Conservation (phyloP, 176 grass and related monocot species). For the Microstegium vimineum region DNA sequence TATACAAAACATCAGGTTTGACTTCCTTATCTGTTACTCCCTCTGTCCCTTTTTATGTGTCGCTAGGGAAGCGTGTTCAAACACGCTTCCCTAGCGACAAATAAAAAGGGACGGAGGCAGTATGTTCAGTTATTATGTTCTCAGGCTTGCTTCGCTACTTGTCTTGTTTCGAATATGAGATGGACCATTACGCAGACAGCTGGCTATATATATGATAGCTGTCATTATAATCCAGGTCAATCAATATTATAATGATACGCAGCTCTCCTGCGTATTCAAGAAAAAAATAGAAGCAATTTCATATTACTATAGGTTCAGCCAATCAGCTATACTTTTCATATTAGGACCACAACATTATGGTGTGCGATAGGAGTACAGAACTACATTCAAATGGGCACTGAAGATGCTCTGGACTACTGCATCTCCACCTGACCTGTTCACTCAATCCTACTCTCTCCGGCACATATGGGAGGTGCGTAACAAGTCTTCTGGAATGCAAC, state of each 20-base stretch:
- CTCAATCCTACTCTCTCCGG: not conserved
- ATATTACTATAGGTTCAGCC: not conserved
- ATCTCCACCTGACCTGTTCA: not conserved
- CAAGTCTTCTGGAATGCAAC: not conserved
- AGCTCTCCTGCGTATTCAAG: not conserved
- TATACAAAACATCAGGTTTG: not conserved
- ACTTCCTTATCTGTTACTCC: not conserved
- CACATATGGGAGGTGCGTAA: not conserved
- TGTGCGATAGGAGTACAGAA: not conserved
- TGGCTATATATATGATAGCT: not conserved
- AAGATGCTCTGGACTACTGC: not conserved
- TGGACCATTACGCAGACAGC: not conserved
- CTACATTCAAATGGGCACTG: not conserved
- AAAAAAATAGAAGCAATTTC: not conserved
- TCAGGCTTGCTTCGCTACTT: not conserved
- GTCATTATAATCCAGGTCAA: not conserved
- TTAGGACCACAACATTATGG: not conserved
- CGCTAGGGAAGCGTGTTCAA: no score
- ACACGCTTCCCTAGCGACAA: no score
- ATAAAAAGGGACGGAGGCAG: no score
- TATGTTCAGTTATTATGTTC: not conserved
- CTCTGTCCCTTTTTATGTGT: no score
- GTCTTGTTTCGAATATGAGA: not conserved
- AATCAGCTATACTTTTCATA: not conserved
- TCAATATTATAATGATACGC: not conserved